Base-by-base conservation (phyloP, 768 basidiomycete genomes). In the Rhodocollybia butyracea region DNA sequence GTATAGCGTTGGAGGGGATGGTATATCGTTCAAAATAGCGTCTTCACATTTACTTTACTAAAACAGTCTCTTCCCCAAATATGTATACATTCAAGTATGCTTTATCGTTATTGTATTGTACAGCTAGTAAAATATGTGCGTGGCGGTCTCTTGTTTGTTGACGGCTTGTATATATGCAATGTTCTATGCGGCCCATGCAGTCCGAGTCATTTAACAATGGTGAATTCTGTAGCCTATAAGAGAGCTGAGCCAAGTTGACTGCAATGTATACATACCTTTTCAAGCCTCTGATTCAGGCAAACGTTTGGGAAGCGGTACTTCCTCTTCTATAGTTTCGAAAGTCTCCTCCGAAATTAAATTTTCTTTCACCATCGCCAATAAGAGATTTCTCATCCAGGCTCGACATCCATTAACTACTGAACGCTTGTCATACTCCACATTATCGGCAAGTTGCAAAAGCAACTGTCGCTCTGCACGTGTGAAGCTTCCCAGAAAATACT, bases 361-460 rank as follows among this genome's bases (percentile, higher is more conserved):
- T 26, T n/a, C 52, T 34, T 54, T 34, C 17, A 60, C 59, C 62
- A 57, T 63, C 19, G 19, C 59, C 56, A 47, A 34, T n/a, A 61
- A 50, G n/a, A 63, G 36, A 10, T 61, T 55, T 26, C 52, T 52
- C 51, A 53, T 57, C 55, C 60, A 63, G 15, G 55, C 55, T 30
- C 46, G 54, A 41, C 63, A 59, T 30, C 48, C 59, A 46, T 64
- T 64, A 41, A 57, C 47, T 30, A 19, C 29, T 21, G 60, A 61
- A 12, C 11, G 41, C 30, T 50, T 58, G 22, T 59, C 52, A 42
- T 56, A 63, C 45, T 55, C n/a, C 36, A 59, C 29, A 4, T 29
- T 36, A 42, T 52, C 39, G 7, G 59, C 63, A 47, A 63, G 57
- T 7, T 8, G 11, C 17, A 57, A 6, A 19, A 59, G 52, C 13